Evolutionary conservation across 225 moss, liverwort and hornwort species (phyloP).

Genomic region (Marchantia paleacea): DNA sequence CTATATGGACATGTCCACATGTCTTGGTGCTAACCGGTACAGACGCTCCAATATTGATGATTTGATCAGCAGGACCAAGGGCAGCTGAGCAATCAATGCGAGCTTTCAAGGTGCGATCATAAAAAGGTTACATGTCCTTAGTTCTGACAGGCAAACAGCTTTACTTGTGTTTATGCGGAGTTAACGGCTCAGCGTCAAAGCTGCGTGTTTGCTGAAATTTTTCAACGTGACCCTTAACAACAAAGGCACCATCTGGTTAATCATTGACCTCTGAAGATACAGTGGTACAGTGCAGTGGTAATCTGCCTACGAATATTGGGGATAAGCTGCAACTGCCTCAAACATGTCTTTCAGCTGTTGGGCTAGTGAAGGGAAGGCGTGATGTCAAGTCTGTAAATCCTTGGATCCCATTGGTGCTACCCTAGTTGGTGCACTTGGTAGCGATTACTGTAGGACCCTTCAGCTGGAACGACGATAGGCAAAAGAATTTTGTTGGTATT

Average conservation of each 20-base stretch:
- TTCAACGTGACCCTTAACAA: not conserved
- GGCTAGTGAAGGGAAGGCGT: conserved; percentile 3
- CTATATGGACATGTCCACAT: conserved; percentile 3
- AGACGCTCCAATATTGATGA: not conserved
- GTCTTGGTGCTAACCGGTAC: not conserved
- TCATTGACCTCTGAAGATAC: conserved; percentile 3
- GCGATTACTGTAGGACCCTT: conserved; percentile 3
- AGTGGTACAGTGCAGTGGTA: not conserved
- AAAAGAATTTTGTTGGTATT: conserved; percentile 2
- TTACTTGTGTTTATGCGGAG: not conserved
- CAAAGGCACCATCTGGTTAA: not conserved
- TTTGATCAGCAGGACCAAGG: conserved; percentile 2
- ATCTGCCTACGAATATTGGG: not conserved
- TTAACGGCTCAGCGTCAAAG: not conserved
- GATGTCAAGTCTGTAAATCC: conserved; percentile 1
- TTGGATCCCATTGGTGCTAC: conserved; percentile 2
- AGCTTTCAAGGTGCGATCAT: not conserved
- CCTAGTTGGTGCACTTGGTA: not conserved
- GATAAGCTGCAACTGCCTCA: conserved; percentile 3
- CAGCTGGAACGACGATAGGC: not conserved
- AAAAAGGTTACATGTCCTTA: conserved; percentile 1
- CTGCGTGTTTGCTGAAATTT: not conserved
- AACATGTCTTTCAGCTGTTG: not conserved
- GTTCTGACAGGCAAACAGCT: not conserved
- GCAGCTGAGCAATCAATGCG: not conserved